Evolutionary conservation across 805 yeast genomes (phyloP).

Genomic region (Cyberlindnera maclurae): DNA sequence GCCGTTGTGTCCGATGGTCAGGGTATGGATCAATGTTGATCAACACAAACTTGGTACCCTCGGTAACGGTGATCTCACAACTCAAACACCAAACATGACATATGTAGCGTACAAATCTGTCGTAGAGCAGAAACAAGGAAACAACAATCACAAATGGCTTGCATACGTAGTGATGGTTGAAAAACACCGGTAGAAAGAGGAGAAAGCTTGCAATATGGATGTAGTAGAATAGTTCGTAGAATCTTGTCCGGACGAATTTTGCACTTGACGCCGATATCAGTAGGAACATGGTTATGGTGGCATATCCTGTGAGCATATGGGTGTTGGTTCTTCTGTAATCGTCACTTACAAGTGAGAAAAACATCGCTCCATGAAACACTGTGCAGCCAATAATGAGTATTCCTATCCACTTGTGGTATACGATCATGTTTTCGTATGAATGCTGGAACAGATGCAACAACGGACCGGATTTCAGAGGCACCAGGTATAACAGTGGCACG

Average conservation of each 20-base stretch:
- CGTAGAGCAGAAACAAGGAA: conserved; percentile 11
- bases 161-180: conserved; percentile 21
- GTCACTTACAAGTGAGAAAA: conserved; percentile 18
- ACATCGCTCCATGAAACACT: conserved; percentile 13
- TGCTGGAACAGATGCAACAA: conserved; percentile 12
- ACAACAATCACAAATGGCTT: conserved; percentile 18
- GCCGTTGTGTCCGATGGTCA: not conserved
- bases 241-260: conserved; percentile 9
- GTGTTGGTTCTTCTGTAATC: conserved; percentile 8
- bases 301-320: conserved; percentile 13
- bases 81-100: conserved; percentile 13
- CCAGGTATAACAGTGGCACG: conserved; percentile 21
- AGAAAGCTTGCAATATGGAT: conserved; percentile 14
- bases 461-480: conserved; percentile 23
- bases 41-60: conserved; percentile 8
- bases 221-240: conserved; percentile 19
- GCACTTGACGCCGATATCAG: conserved; percentile 13
- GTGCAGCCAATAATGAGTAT: conserved; percentile 14
- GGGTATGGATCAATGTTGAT: conserved; percentile 10
- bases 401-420: conserved; percentile 22
- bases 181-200: conserved; percentile 21
- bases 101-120: conserved; percentile 14
- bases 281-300: not conserved
- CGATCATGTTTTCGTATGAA: conserved; percentile 20
- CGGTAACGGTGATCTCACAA: conserved; percentile 5